Conservation (phyloP, 768 basidiomycete species). For the Coprinellus aureogranulatus region DNA sequence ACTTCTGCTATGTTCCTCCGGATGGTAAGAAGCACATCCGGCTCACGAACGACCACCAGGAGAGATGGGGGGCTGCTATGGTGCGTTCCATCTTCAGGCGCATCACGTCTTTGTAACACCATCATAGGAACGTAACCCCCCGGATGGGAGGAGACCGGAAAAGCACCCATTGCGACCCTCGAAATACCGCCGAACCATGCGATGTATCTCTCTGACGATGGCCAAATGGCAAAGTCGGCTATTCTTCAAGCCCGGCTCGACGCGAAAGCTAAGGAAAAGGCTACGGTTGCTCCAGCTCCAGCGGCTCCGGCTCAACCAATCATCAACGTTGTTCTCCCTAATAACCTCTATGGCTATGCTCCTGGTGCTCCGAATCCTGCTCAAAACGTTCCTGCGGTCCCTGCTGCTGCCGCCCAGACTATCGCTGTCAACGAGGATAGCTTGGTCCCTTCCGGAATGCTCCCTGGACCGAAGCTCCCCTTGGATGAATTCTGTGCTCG, state of each 20-base stretch:
- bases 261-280: neutral
- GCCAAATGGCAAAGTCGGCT: neutral
- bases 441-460: neutral
- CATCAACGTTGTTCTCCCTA: neutral
- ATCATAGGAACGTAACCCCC: neutral
- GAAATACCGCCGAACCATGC: neutral
- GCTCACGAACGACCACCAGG: neutral
- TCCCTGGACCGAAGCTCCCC: neutral
- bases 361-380: neutral
- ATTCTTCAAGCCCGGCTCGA: neutral
- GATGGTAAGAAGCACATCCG: neutral
- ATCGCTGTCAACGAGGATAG: neutral
- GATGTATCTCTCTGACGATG: neutral
- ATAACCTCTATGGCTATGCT: neutral
- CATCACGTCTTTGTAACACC: neutral
- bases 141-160: neutral
- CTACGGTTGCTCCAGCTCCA: neutral
- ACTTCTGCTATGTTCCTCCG: neutral
- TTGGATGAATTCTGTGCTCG: neutral
- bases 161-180: neutral
- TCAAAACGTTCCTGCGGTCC: neutral
- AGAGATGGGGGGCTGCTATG: neutral
- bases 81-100: neutral
- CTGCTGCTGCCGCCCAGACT: neutral
- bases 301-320: neutral